Evolutionary conservation across 2,329 filamentous ascomycete species (phyloP), one percentile per base, ranked within the genome.

Genomic region (Diaporthe citriasiana): DNA sequence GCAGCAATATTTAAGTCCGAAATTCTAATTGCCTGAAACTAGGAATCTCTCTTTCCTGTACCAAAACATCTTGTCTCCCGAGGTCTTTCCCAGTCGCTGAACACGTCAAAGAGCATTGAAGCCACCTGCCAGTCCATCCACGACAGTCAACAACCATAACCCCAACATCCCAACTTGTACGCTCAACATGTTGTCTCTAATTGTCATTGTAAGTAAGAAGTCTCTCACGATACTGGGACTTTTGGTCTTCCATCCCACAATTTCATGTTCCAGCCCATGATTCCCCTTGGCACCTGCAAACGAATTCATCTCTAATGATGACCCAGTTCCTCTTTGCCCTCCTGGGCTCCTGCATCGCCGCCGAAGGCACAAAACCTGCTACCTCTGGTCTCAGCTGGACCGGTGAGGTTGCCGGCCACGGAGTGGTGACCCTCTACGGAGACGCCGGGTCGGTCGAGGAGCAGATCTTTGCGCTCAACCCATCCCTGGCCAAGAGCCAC

Each of bases 381-480:
- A 12, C 15, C 7, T 8, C 22, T 2, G 27, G 38, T 2, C 17
- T 72, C 4, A 30, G n/a, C 50, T 73, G 71, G 71, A 70, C 40
- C 1, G 71, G 71, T 1, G 27, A 42, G 4, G 55, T 73, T 7
- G 53, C 63, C 13, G 71, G 55, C 17, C 35, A 73, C 45, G 71
- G 71, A 1, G 7, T 22, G 30, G 27, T 73, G 19, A 33, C 63
- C 8, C 71, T 73, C 42, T 47, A 70, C 25, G 71, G 71, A 22
- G 22, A 53, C 9, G 63, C 71, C 6, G 5, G 42, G 13, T 50
- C 63, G 6, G 45, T 73, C 45, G 40, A 60, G 45, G 15, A 73
- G 42, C 71, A 73, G 65, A 73, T 73, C 55, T 70, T 70, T 19
- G 53, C 51, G 5, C 55, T 73, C 45, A 45, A 68, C 45, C 71